phyloP scores from a whole-genome alignment of 352 stramenopile genomes.

The Phytophthora hibernalis region DNA sequence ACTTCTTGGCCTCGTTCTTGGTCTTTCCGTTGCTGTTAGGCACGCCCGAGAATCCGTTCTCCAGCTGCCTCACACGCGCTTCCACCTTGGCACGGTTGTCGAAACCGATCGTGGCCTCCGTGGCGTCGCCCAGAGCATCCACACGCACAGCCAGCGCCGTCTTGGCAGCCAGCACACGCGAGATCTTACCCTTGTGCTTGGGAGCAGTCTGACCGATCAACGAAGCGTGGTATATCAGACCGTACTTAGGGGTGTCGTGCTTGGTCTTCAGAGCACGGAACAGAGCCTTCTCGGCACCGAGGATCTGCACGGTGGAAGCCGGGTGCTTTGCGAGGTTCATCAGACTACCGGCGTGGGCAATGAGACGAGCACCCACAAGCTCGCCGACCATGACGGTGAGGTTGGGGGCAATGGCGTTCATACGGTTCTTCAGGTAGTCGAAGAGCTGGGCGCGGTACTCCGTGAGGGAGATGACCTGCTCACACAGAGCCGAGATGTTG shows the following conservation, averaged over 20 bases:
- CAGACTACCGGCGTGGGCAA: slow-evolving; percentile 98
- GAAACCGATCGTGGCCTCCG: slow-evolving; percentile 95
- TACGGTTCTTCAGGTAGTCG: slow-evolving; percentile 99
- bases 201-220: slow-evolving; percentile 99
- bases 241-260: slow-evolving; percentile 99
- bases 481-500: slow-evolving; percentile 95
- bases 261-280: slow-evolving; percentile 99
- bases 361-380: slow-evolving; percentile 98
- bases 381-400: slow-evolving; percentile 99
- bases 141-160: slow-evolving; percentile 98
- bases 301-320: slow-evolving; percentile 98
- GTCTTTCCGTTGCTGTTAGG: slow-evolving; percentile 91
- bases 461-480: slow-evolving; percentile 92
- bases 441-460: slow-evolving; percentile 97
- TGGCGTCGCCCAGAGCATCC: slow-evolving; percentile 98
- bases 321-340: slow-evolving; percentile 99
- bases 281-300: slow-evolving; percentile 99
- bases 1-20: slow-evolving; percentile 92
- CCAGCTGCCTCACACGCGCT: slow-evolving; percentile 96
- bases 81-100: slow-evolving; percentile 99
- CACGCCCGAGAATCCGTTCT: slow-evolving; percentile 92
- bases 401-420: slow-evolving; percentile 99
- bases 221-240: slow-evolving; percentile 99
- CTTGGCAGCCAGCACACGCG: slow-evolving; percentile 98
- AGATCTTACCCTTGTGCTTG: slow-evolving; percentile 99